These are phyloP conservation scores for Somion occarium DNA, from an alignment of 1,284 basidiomycete species.

Conservation along the genomic window DNA sequence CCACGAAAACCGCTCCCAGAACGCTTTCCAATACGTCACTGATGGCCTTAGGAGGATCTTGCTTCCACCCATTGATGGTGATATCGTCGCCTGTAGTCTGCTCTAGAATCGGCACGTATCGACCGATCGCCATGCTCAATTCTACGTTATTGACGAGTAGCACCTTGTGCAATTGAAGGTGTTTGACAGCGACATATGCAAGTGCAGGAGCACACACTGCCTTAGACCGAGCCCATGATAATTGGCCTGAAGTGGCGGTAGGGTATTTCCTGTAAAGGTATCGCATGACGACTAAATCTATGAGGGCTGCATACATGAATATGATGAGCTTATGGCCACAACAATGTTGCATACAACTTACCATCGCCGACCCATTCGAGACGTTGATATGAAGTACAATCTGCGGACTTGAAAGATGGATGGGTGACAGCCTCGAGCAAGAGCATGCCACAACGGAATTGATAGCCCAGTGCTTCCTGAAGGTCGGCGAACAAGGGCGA, in stretches of 20 bases:
- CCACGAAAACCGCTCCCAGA: constrained; percentile 79
- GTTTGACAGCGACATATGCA: constrained; percentile 61
- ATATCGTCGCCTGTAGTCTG: constrained; percentile 54
- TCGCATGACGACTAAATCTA: constrained; percentile 71
- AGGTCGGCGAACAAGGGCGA: constrained; percentile 49
- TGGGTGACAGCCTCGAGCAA: constrained; percentile 78
- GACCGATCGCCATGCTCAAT: constrained; percentile 57
- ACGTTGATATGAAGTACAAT: constrained; percentile 70
- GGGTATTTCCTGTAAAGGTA: constrained; percentile 71
- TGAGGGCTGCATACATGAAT: constrained; percentile 45
- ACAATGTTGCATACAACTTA: constrained; percentile 34
- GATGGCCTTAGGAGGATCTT: constrained; percentile 78
- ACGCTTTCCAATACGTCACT: constrained; percentile 80
- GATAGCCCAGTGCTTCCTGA: constrained; percentile 65
- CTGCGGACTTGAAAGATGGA: constrained; percentile 58
- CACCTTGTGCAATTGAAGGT: constrained; percentile 63
- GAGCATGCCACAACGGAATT: constrained; percentile 57
- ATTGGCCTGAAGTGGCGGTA: constrained; percentile 65
- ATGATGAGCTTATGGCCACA: neutral
- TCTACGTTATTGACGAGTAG: constrained; percentile 68
- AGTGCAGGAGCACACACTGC: constrained; percentile 74
- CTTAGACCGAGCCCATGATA: constrained; percentile 65
- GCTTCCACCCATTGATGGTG: constrained; percentile 67
- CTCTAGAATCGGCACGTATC: constrained; percentile 56
- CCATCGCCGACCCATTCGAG: constrained; percentile 85